Evolutionary conservation across 148 eudicot genomes (phyloP), one percentile per base, ranked within the genome.

Genomic region (Drosera capensis): DNA sequence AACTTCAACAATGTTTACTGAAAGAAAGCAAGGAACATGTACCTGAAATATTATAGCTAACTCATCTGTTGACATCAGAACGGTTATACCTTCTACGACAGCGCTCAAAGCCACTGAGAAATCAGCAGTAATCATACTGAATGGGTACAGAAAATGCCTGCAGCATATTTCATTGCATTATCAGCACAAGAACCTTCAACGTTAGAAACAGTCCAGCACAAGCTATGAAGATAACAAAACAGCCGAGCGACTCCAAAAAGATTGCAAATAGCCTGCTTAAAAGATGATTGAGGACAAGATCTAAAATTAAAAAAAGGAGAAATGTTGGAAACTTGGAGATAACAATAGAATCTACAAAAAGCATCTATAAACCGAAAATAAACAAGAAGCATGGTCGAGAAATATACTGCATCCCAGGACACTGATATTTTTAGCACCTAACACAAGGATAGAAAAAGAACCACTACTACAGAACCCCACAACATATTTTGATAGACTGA

Each of bases 71-170:
- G 55, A 78, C 38, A 90, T 45, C 20, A 57, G 55, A 58, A 58
- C 63, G 59, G 71, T 26, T 28, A 75, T 51, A 25, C 78, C 94
- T 17, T 60, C 34, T 56, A 73, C 51, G 57, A 59, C 62, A 58
- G 72, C 67, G 40, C 53, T 61, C 26, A 68, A 66, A 52, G 71
- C 66, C 54, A 67, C 65, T 23, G 93, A 78, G 61, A 74, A 52
- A 54, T 71, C 64, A 57, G 71, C 51, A 49, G 46, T 38, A 34
- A 71, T 53, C 53, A 67, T 54, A 49, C 72, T 78, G 63, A 81
- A 67, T 29, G 88, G 73, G 60, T 74, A 61, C 40, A 57, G 52
- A 54, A 73, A 68, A 57, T 75, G 70, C 95, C 99, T 90, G 94
- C 39, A 60, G 2, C 6, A 34, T 5, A 15, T 34, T 4, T 13